Conservation (phyloP, 306 rosid species). For the Delonix regia region DNA sequence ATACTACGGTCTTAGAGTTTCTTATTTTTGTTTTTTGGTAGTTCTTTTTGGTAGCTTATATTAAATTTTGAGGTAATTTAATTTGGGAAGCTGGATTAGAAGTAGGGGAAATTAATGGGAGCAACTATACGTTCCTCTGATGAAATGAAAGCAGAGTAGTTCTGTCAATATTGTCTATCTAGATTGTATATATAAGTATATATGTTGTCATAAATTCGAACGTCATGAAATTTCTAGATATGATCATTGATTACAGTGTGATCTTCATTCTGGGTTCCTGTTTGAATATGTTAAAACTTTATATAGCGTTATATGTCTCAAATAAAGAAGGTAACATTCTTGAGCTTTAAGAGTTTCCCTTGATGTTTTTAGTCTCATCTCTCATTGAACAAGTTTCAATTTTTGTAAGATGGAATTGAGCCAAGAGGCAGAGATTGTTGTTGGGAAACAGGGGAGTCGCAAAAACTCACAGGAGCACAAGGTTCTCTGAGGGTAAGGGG, state of each 20-base stretch:
- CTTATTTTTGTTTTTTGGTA: neutral
- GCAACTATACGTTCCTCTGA: slow-evolving; percentile 24
- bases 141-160: slow-evolving; percentile 28
- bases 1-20: slow-evolving; percentile 18
- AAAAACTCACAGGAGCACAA: neutral
- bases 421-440: slow-evolving; percentile 27
- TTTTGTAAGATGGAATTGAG: slow-evolving; percentile 24
- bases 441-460: neutral
- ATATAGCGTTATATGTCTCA: neutral
- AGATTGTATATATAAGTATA: slow-evolving; percentile 33
- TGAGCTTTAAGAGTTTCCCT: neutral
- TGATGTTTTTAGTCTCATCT: slow-evolving; percentile 1
- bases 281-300: neutral
- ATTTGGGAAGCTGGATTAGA: slow-evolving; percentile 46
- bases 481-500: neutral
- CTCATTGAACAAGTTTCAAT: neutral
- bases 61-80: slow-evolving; percentile 40
- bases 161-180: slow-evolving; percentile 29
- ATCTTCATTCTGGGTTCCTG: neutral
- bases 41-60: slow-evolving; percentile 37
- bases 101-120: slow-evolving; percentile 32
- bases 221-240: slow-evolving; percentile 29
- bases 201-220: slow-evolving; percentile 38
- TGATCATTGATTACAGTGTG: neutral
- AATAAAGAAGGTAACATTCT: neutral